These are phyloP conservation scores for Parsonsia alboflavescens DNA, from an alignment of 257 asterid species.

Conservation along the genomic window DNA sequence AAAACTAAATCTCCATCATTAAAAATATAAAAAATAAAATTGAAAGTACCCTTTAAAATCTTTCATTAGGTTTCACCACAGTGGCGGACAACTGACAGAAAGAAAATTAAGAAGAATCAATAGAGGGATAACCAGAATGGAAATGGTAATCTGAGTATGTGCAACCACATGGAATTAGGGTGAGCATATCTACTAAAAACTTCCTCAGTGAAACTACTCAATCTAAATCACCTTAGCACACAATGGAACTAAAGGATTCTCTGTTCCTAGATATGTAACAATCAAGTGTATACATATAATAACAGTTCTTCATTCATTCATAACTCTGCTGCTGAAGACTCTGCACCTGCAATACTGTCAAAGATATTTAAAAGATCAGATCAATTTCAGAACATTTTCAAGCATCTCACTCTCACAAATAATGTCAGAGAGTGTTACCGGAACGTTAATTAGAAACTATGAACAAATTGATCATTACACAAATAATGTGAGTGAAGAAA, in stretches of 20 bases:
- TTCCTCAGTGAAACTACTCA: neutral
- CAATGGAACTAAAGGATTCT: conserved; percentile 30
- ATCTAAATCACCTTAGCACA: conserved; percentile 27
- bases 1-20: too few species aligned
- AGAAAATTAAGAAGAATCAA: neutral
- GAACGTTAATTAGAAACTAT: neutral
- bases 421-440: too few species aligned
- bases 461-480: too few species aligned
- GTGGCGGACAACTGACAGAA: too few species aligned
- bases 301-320: neutral
- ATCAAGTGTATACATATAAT: neutral
- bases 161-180: neutral
- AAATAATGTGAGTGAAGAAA: too few species aligned
- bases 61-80: too few species aligned
- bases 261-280: conserved; percentile 4
- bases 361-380: neutral
- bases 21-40: too few species aligned
- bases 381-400: neutral
- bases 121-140: too few species aligned
- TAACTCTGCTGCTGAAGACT: neutral
- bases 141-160: neutral
- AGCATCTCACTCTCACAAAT: neutral
- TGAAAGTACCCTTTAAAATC: too few species aligned
- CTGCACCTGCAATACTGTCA: conserved; percentile 16
- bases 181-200: neutral